phyloP scores from a whole-genome alignment of 2,329 filamentous ascomycete species.

The Blumeria graminis region DNA sequence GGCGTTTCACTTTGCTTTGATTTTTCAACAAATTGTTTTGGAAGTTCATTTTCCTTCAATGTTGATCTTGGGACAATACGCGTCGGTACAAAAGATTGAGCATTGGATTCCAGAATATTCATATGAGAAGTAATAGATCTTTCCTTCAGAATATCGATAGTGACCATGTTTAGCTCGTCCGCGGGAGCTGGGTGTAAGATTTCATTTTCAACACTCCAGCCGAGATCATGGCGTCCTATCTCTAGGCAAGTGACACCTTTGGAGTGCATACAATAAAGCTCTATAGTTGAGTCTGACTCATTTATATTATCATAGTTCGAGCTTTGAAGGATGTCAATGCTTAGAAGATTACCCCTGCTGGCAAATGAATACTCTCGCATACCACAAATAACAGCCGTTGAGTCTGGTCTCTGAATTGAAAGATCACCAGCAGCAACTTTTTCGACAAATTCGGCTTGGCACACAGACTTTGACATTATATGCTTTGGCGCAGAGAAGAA shows the following conservation, averaged over 20 bases:
- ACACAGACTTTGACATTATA: constrained; percentile 49
- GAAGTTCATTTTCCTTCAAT: constrained; percentile 4
- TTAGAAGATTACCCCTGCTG: constrained; percentile 66
- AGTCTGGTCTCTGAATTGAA: constrained; percentile 61
- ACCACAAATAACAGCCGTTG: constrained; percentile 91
- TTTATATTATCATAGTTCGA: constrained; percentile 35
- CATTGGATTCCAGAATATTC: constrained; percentile 5
- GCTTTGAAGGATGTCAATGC: constrained; percentile 63
- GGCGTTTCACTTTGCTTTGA: neutral
- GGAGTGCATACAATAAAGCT: constrained; percentile 93
- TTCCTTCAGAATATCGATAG: constrained; percentile 38
- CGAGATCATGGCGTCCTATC: constrained; percentile 70
- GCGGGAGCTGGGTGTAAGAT: constrained; percentile 60
- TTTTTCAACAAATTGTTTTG: neutral
- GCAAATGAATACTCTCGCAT: constrained; percentile 86
- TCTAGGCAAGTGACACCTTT: constrained; percentile 81
- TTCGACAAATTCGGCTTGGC: constrained; percentile 71
- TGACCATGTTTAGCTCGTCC: constrained; percentile 46
- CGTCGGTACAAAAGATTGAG: constrained; percentile 8
- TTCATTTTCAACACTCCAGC: constrained; percentile 80
- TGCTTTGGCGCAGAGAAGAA: constrained; percentile 90
- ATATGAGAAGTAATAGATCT: constrained; percentile 11
- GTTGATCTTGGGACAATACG: constrained; percentile 11
- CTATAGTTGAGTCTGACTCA: constrained; percentile 58
- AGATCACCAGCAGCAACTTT: constrained; percentile 49